Conservation (phyloP, 2,329 filamentous ascomycete species). For the Sclerotinia trifoliorum region DNA sequence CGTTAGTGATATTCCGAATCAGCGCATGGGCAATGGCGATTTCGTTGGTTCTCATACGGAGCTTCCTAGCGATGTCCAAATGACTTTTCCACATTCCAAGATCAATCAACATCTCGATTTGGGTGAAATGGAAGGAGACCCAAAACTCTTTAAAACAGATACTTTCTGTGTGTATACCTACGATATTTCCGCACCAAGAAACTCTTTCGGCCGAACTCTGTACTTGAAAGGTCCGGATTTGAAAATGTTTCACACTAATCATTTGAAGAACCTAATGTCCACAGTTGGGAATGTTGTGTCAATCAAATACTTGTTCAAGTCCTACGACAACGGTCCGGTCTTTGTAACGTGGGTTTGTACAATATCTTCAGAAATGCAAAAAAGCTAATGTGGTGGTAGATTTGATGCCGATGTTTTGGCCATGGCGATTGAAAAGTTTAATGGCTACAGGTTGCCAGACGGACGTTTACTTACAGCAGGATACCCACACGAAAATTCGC, state of each 20-base stretch:
- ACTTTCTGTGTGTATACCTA: conserved; percentile 3
- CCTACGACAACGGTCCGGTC: conserved; percentile 8
- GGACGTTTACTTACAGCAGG: conserved; percentile 7
- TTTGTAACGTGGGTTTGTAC: conserved; percentile 32
- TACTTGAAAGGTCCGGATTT: conserved; percentile 24
- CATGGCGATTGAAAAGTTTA: conserved; percentile 14
- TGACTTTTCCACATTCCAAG: background rate
- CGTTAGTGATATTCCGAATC: background rate
- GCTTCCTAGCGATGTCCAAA: conserved; percentile 20
- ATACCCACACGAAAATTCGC: conserved; percentile 16
- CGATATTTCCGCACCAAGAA: background rate
- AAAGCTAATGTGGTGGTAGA: background rate
- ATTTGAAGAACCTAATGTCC: conserved; percentile 30
- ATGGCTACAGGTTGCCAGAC: conserved; percentile 15
- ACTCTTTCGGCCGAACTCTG: conserved; percentile 21
- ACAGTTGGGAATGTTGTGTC: conserved; percentile 31
- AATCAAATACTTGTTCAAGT: conserved; percentile 27
- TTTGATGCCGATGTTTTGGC: conserved; percentile 16
- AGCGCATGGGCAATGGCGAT: background rate
- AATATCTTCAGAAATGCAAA: background rate
- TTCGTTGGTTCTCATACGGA: background rate
- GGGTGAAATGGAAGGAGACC: conserved; percentile 13
- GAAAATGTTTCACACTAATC: conserved; percentile 26
- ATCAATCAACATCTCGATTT: background rate
- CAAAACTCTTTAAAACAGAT: background rate